Percentiles rank a stretch among this genome's conserved stretches.
These are phyloP conservation scores for Daldinia caldariorum DNA, from an alignment of 495 filamentous ascomycete genomes.

Conservation along the genomic window DNA sequence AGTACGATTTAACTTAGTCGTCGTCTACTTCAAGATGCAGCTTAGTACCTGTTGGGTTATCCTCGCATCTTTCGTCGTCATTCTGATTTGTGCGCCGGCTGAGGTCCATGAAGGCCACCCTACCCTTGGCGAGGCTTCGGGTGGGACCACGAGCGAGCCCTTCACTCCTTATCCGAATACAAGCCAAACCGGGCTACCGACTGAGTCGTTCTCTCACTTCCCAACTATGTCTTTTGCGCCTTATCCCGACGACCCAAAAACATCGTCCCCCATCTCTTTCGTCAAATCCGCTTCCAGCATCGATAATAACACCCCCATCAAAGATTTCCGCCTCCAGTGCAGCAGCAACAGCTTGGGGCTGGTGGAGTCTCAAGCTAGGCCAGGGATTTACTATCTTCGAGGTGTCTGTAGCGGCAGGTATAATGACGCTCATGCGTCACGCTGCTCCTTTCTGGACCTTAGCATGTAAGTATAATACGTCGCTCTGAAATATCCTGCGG, in stretches of 20 bases:
- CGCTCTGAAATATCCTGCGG: background rate
- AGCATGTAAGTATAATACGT: conserved; percentile 15
- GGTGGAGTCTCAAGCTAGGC: conserved; percentile 6
- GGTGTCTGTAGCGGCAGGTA: conserved; percentile 15
- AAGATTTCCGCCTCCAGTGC: conserved; percentile 24
- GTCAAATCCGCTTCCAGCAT: background rate
- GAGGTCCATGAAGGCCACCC: background rate
- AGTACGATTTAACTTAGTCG: background rate
- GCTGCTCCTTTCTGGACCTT: conserved; percentile 32
- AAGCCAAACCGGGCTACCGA: background rate
- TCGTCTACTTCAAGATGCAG: conserved; percentile 12
- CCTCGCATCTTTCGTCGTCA: background rate
- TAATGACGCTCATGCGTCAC: background rate
- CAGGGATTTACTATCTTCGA: conserved; percentile 24
- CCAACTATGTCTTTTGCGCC: background rate
- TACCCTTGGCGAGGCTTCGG: background rate
- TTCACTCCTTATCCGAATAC: background rate
- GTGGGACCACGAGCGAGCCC: background rate
- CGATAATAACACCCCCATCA: background rate
- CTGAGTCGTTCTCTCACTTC: conserved; percentile 1
- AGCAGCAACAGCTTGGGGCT: conserved; percentile 9
- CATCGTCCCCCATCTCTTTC: background rate
- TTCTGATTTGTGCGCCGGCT: background rate
- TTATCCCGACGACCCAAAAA: background rate
- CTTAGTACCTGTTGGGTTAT: background rate